Conservation (phyloP, 2,329 filamentous ascomycete genomes). For the Pseudogymnoascus destructans region DNA sequence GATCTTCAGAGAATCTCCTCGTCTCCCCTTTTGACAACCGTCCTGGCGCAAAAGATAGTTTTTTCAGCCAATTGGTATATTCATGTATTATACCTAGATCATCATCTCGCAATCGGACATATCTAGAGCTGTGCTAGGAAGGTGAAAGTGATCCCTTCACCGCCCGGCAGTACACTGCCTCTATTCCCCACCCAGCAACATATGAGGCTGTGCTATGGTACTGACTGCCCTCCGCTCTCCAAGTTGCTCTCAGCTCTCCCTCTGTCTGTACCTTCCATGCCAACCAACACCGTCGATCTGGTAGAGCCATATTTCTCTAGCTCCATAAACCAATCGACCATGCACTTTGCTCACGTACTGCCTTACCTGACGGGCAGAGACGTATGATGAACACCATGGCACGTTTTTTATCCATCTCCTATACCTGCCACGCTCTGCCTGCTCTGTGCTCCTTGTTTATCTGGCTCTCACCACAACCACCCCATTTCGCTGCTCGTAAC, state of each 20-base stretch:
- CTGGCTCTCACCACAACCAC: not conserved
- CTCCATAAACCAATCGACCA: not conserved
- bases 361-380: not conserved
- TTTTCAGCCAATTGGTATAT: not conserved
- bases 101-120: not conserved
- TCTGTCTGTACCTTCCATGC: not conserved
- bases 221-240: not conserved
- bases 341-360: not conserved
- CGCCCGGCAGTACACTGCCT: not conserved
- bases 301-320: constrained; percentile 4
- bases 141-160: not conserved
- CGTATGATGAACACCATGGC: constrained; percentile 8
- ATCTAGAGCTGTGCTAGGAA: not conserved
- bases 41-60: not conserved
- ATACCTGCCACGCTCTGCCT: not conserved
- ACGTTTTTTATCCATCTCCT: not conserved
- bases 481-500: constrained; percentile 16
- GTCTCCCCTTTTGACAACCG: not conserved
- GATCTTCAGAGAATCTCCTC: not conserved
- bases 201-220: not conserved
- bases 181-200: not conserved
- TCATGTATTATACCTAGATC: not conserved
- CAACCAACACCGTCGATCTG: not conserved
- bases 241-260: not conserved
- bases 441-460: not conserved